Evolutionary conservation across 768 basidiomycete genomes (phyloP).

Genomic region (Leucocoprinus birnbaumii): DNA sequence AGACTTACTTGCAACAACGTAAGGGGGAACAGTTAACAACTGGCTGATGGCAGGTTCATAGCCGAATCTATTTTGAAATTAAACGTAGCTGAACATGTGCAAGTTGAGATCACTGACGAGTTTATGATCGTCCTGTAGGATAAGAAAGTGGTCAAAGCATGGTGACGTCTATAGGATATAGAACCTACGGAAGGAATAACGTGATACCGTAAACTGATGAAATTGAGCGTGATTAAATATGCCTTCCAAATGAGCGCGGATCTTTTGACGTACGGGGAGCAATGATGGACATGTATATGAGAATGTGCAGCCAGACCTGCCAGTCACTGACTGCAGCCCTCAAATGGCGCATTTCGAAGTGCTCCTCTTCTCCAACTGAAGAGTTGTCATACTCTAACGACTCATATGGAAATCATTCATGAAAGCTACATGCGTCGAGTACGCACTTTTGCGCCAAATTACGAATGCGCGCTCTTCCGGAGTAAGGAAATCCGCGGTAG

Average conservation of each 20-base stretch:
- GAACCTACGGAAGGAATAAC: slow-evolving; percentile 61
- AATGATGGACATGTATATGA: slow-evolving; percentile 57
- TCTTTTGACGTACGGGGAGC: slow-evolving; percentile 47
- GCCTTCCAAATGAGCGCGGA: no score
- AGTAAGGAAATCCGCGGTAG: slow-evolving; percentile 57
- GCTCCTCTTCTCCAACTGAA: slow-evolving; percentile 59
- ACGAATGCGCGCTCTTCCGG: slow-evolving; percentile 56
- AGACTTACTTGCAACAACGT: slow-evolving; percentile 56
- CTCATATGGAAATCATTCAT: no score
- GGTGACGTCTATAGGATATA: not conserved
- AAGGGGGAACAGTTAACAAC: slow-evolving; percentile 67
- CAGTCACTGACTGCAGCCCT: slow-evolving; percentile 56
- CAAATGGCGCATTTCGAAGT: slow-evolving; percentile 51
- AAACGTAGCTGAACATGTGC: slow-evolving; percentile 16
- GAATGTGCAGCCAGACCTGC: slow-evolving; percentile 55
- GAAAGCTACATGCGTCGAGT: no score
- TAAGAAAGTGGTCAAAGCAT: not conserved
- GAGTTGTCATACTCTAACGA: slow-evolving; percentile 58
- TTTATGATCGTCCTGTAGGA: slow-evolving; percentile 54
- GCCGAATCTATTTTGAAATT: slow-evolving; percentile 46
- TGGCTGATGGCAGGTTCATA: slow-evolving; percentile 54
- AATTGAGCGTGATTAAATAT: no score
- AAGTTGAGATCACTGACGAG: no score
- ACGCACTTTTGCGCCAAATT: slow-evolving; percentile 52
- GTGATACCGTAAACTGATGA: slow-evolving; percentile 64